phyloP scores from a whole-genome alignment of 176 grass and related monocot species.

The Triticum timopheevii region DNA sequence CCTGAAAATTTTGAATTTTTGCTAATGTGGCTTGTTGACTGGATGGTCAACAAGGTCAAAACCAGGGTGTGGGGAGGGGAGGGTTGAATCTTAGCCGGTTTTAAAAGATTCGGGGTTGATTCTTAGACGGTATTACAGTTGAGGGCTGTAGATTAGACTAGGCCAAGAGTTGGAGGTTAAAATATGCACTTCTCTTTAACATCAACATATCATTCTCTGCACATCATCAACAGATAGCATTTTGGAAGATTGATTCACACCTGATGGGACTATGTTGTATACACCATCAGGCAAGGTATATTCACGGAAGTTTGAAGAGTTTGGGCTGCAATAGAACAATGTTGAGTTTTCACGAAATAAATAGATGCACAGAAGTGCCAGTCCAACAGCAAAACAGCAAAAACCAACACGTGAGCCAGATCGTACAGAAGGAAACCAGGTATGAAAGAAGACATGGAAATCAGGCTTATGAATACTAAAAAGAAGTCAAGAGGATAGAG shows the following conservation, averaged over 20 bases:
- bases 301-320: neutral
- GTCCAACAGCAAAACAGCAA: neutral
- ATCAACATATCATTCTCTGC: neutral
- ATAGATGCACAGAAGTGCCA: neutral
- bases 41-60: no score
- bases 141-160: no score
- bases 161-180: no score
- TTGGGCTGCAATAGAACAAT: constrained; percentile 3
- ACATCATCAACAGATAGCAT: no score
- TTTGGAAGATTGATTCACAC: constrained; percentile 4
- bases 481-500: no score
- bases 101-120: no score
- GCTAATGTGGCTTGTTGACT: no score
- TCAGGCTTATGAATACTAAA: neutral
- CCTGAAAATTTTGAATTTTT: no score
- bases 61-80: no score
- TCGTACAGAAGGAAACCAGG: neutral
- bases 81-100: no score
- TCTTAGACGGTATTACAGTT: no score
- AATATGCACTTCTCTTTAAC: no score
- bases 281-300: constrained; percentile 14
- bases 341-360: neutral
- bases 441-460: neutral
- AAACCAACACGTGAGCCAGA: neutral
- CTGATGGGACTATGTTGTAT: constrained; percentile 5